Evolutionary conservation across 768 basidiomycete genomes (phyloP), one percentile per base, ranked within the genome.

Genomic region (Infundibulicybe gibba): DNA sequence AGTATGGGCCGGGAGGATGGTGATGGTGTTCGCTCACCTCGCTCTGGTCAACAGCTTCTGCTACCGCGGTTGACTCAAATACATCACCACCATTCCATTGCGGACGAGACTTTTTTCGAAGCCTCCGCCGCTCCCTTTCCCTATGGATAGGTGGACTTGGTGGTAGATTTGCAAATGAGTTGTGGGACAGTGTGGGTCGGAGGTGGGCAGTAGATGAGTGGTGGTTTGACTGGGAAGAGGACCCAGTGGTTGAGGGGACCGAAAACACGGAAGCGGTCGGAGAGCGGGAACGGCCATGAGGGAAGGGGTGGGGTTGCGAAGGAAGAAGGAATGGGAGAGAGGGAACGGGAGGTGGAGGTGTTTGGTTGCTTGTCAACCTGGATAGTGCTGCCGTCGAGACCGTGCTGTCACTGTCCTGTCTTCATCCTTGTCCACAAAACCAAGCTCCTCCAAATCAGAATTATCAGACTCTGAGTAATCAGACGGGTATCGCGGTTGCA

Each of bases 341-440:
- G 5, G 76, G 76, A 2, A 79, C 68, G 1, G 68, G 65, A 2
- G 69, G 68, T 16, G 65, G 64, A 0, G 70, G 69, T 15, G 65
- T 63, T 9, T 34, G 5, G 49, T 15, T 20, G 44, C 49, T 2
- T 17, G 58, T 55, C 56, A 67, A 66, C 16, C 57, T 57, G 21
- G 64, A 54, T 4, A 61, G 60, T 1, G 68, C 68, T 4, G 67
- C 61, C 72, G 72, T 10, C 78, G 71, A 11, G 74, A 71, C 25
- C 77, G 76, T 2, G 83, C 81, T 1, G 87, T 90, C 42, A 90
- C 80, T 0, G 87, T 90, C 40, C 72, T 68, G 55, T 90, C 87
- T 45, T 87, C 86, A 25, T 25, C 25, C 34, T 50, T 71, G 20
- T 70, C 66, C 2, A 69, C 71, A 15, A 64, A 74, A 1, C 76